Evolutionary conservation across 257 asterid species (phyloP).

Genomic region (Petunia axillaris): DNA sequence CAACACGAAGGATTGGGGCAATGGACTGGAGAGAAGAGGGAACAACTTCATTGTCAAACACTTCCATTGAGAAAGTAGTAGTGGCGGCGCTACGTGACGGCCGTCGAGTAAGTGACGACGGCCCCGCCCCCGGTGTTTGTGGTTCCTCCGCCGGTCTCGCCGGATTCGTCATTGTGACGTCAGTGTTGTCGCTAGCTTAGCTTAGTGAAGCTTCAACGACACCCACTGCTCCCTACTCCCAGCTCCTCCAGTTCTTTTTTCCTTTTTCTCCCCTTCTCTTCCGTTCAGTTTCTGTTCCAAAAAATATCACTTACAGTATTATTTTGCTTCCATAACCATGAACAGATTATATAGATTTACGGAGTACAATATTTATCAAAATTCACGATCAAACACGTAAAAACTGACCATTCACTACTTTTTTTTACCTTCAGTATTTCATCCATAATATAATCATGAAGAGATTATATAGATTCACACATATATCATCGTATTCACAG

Average conservation of each 20-base stretch:
- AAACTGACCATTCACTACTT: background rate
- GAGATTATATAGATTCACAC: no score
- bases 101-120: slow-evolving; percentile 62
- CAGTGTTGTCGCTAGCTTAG: slow-evolving; percentile 26
- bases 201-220: slow-evolving; percentile 25
- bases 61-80: slow-evolving; percentile 88
- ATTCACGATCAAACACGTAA: slow-evolving; percentile 8
- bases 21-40: slow-evolving; percentile 93
- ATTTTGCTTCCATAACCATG: background rate
- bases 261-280: background rate
- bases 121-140: slow-evolving; percentile 21
- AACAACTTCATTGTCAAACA: slow-evolving; percentile 92
- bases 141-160: slow-evolving; percentile 24
- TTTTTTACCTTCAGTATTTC: no score
- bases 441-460: no score
- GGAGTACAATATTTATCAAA: background rate
- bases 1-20: slow-evolving; percentile 94
- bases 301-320: background rate
- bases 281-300: slow-evolving; percentile 12
- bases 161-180: slow-evolving; percentile 9
- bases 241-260: slow-evolving; percentile 22
- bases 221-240: slow-evolving; percentile 26
- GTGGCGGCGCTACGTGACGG: slow-evolving; percentile 91
- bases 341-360: background rate
- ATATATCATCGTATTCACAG: no score